phyloP scores from a whole-genome alignment of 2,329 filamentous ascomycete species.

The Truncatella angustata region DNA sequence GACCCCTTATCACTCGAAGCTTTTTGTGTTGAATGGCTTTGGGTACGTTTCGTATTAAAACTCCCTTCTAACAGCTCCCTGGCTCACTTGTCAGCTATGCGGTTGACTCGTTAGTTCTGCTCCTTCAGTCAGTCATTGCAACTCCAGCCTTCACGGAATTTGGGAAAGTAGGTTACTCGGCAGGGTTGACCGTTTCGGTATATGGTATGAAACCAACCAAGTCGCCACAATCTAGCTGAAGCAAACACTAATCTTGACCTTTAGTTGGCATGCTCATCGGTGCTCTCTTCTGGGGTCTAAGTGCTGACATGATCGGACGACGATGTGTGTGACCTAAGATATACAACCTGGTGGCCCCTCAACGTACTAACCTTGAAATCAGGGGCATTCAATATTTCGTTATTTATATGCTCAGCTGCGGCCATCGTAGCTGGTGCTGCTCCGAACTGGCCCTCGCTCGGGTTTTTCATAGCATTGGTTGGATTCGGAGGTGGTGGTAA shows the following conservation, averaged over 20 bases:
- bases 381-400: constrained; percentile 63
- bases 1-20: constrained; percentile 48
- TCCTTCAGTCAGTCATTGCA: constrained; percentile 64
- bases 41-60: too few species aligned
- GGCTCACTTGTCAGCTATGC: constrained; percentile 41
- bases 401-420: constrained; percentile 62
- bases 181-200: constrained; percentile 59
- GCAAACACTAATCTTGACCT: background rate
- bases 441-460: constrained; percentile 65
- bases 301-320: constrained; percentile 66
- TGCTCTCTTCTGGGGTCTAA: constrained; percentile 67
- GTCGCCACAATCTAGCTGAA: background rate
- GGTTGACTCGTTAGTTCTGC: constrained; percentile 53
- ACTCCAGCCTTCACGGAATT: constrained; percentile 59
- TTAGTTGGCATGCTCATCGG: constrained; percentile 49
- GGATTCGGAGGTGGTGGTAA: constrained; percentile 66
- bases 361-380: background rate
- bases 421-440: constrained; percentile 64
- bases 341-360: background rate
- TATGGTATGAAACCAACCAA: constrained; percentile 36
- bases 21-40: constrained; percentile 61
- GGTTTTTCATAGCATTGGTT: constrained; percentile 60
- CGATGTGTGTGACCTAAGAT: constrained; percentile 35
- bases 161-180: constrained; percentile 47
- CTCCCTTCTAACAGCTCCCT: background rate